Base-by-base conservation (phyloP, 164 flowering plant genomes). In the Brasenia schreberi region DNA sequence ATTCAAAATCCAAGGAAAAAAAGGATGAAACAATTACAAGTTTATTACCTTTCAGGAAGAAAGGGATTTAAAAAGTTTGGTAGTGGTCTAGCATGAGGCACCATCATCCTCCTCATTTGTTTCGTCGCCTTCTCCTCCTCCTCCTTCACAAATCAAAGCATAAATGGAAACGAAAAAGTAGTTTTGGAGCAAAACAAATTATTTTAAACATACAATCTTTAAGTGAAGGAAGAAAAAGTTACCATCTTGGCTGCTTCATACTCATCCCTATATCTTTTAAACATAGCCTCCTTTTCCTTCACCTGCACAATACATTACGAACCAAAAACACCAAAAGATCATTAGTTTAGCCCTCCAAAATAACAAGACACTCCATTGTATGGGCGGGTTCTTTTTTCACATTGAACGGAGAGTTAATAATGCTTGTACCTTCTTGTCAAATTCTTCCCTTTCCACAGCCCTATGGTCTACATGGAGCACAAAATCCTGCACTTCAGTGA, bases 101-200 rank as follows among this genome's bases (percentile, higher is more conserved):
- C 92, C 90, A 95, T 67, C 58, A 94, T 92, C 69, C 90, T 81
- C 70, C 97, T 81, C 79, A 95, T 9, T 49, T 95, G 99, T 68
- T 95, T 95, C 76, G 88, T 59, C 19, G 94, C 94, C 75, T 90
- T 95, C 79, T 92, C 97, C 69, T 95, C 99, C 76, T 95, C 97
- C 79, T 89, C 79, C 98, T 93, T 80, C 65, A 65, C 60, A 27
- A 6, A 62, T 19, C 10, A 49, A 16, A 49, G 12, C 56, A 64
- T 7, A 5, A 7, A 63, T 59, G 23, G 12, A 9, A 65, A 65
- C 5, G n/a, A 56, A 4, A 6, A 44, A 33, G 18, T 5, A 19
- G 19, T 16, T 7, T 23, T 7, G 17, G 53, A 43, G 19, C 5
- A 4, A 61, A 42, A 44, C 11, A 23, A 18, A 58, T 58, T 58